These are phyloP conservation scores for Phytophthora foliorum DNA, from an alignment of 352 stramenopile genomes.

Conservation along the genomic window DNA sequence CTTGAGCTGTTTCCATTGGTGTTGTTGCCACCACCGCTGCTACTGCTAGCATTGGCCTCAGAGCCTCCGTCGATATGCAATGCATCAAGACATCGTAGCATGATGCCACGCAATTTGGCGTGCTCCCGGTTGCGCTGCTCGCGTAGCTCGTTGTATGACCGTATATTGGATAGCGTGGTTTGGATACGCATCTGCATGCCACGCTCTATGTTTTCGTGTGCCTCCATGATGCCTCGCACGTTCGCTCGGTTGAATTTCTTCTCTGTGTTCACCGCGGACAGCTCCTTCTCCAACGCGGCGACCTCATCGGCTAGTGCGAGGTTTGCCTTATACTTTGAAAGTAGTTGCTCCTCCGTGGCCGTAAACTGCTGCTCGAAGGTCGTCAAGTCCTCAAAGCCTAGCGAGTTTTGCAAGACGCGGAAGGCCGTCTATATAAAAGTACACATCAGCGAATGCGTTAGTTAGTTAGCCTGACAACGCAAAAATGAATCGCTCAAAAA, in stretches of 20 bases:
- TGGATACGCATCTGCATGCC: slow-evolving; percentile 46
- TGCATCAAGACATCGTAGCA: slow-evolving; percentile 73
- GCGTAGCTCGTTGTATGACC: slow-evolving; percentile 62
- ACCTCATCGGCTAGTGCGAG: slow-evolving; percentile 64
- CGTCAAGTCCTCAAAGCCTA: slow-evolving; percentile 35
- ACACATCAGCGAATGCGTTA: background rate
- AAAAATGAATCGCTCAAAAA: background rate
- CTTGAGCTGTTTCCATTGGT: slow-evolving; percentile 3
- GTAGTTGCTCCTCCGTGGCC: slow-evolving; percentile 63
- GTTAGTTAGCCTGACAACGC: background rate
- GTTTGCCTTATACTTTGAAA: slow-evolving; percentile 74
- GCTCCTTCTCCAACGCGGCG: slow-evolving; percentile 47
- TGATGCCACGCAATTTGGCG: slow-evolving; percentile 53
- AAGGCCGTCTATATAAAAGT: slow-evolving; percentile 50
- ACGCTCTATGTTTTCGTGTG: slow-evolving; percentile 40
- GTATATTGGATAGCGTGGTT: slow-evolving; percentile 37
- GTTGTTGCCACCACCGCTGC: background rate
- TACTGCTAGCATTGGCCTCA: background rate
- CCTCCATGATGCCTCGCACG: slow-evolving; percentile 48
- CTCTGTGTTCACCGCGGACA: slow-evolving; percentile 37
- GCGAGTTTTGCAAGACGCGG: slow-evolving; percentile 57
- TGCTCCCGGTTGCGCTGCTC: slow-evolving; percentile 64
- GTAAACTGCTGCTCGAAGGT: slow-evolving; percentile 63
- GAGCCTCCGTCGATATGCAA: slow-evolving; percentile 42
- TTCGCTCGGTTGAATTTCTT: slow-evolving; percentile 41